A percentile compares a stretch with the other conserved stretches of the same genome.
Conservation (phyloP, 495 filamentous ascomycete genomes). For the Hyaloscypha finlandica region DNA sequence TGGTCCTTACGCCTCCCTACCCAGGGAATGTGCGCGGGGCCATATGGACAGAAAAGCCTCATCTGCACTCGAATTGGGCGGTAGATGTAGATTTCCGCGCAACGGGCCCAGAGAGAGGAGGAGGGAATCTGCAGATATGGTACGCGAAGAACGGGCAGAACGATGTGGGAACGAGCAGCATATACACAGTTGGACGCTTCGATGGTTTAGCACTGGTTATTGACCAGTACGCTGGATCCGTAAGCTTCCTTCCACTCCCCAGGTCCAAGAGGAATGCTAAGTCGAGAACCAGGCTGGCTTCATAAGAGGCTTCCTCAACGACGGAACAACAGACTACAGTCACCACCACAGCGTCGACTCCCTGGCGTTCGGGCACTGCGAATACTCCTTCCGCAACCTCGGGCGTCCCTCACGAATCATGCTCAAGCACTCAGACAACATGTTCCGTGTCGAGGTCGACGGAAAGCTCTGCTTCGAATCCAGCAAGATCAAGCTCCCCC, state of each 20-base stretch:
- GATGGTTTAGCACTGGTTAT: slow-evolving; percentile 87
- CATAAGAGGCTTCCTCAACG: slow-evolving; percentile 90
- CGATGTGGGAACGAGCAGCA: slow-evolving; percentile 66
- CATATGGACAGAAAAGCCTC: slow-evolving; percentile 72
- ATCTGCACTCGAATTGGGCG: slow-evolving; percentile 66
- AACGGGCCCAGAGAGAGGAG: slow-evolving; percentile 79
- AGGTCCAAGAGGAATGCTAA: slow-evolving; percentile 26
- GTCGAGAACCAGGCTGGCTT: slow-evolving; percentile 60
- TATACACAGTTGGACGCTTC: slow-evolving; percentile 80
- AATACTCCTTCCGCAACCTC: slow-evolving; percentile 87
- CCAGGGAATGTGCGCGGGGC: slow-evolving; percentile 86
- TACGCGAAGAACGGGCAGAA: slow-evolving; percentile 72
- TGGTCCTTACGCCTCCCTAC: slow-evolving; percentile 86
- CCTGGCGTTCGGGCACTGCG: slow-evolving; percentile 91
- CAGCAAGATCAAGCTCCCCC: slow-evolving; percentile 72
- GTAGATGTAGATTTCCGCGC: slow-evolving; percentile 86
- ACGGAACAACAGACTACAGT: slow-evolving; percentile 81
- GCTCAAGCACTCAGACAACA: slow-evolving; percentile 61
- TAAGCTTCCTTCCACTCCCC: slow-evolving; percentile 33
- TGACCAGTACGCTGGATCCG: slow-evolving; percentile 81
- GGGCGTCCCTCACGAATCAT: slow-evolving; percentile 78
- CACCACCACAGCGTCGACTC: slow-evolving; percentile 76
- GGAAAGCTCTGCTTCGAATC: slow-evolving; percentile 82
- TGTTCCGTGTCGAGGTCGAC: slow-evolving; percentile 79
- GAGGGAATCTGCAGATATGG: slow-evolving; percentile 94